phyloP scores from a whole-genome alignment of 1,284 basidiomycete genomes.

The Trametes sp. region DNA sequence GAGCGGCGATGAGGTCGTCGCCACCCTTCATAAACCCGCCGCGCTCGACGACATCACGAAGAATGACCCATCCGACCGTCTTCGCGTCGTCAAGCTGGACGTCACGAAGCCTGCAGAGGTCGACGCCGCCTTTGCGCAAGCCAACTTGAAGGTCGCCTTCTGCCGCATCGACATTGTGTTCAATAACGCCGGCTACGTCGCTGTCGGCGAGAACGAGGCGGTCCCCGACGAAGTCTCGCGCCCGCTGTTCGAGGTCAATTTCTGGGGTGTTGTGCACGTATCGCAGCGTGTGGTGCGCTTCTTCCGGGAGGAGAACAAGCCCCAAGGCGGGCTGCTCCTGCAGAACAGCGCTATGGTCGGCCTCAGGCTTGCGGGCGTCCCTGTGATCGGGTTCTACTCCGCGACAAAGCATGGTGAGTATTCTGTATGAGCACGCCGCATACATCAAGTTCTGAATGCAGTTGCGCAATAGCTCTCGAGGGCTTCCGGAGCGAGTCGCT shows the following conservation, averaged over 20 bases:
- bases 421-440: background rate
- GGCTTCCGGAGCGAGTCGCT: background rate
- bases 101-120: no score
- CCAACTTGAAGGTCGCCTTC: no score
- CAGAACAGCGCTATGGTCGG: background rate
- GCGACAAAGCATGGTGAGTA: background rate
- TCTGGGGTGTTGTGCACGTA: background rate
- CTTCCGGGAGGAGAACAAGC: background rate
- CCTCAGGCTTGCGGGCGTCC: background rate
- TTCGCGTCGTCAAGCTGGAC: no score
- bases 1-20: no score
- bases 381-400: background rate
- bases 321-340: background rate
- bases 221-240: no score
- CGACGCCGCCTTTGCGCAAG: no score
- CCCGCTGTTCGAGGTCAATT: background rate
- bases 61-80: no score
- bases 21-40: no score
- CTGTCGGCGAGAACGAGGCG: no score
- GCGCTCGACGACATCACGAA: no score
- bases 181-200: no score
- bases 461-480: background rate
- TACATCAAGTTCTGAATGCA: background rate
- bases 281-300: background rate
- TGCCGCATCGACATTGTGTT: no score